Conservation (phyloP, 192 early-diverging fungal genomes). For the Chytriomyces sp. region DNA sequence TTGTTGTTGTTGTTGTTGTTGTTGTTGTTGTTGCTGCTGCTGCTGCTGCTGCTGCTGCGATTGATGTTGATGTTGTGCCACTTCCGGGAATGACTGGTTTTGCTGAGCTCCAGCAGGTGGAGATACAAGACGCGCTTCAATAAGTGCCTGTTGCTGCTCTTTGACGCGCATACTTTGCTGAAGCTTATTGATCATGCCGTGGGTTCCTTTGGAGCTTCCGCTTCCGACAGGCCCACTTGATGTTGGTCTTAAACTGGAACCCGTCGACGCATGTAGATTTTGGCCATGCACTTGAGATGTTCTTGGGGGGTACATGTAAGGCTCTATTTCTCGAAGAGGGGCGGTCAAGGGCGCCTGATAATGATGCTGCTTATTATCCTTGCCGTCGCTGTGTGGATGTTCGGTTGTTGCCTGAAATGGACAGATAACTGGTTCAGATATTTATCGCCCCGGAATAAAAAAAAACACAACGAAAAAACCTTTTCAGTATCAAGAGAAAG, state of each 20-base stretch:
- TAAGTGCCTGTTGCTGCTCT: slow-evolving; percentile 24
- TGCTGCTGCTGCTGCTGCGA: neutral
- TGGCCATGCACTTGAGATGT: neutral
- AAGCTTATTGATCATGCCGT: neutral
- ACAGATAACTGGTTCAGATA: no score
- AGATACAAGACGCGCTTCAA: slow-evolving; percentile 22
- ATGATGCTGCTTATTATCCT: neutral
- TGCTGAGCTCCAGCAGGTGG: neutral
- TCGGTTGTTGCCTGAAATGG: no score
- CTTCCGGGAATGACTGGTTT: neutral
- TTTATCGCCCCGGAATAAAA: no score
- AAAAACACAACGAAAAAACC: no score
- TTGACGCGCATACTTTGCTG: slow-evolving; percentile 2
- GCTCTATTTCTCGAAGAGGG: neutral
- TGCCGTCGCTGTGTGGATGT: neutral
- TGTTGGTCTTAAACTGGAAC: neutral
- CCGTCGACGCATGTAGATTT: neutral
- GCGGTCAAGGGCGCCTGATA: neutral
- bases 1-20: neutral
- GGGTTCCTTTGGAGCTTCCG: neutral
- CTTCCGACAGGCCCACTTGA: neutral
- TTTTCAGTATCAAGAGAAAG: neutral
- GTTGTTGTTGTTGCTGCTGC: neutral
- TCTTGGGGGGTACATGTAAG: neutral
- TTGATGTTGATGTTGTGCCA: neutral